Percentiles rank a stretch among this genome's conserved stretches.
Conservation (phyloP, 2,329 filamentous ascomycete species). For the Pestalotiopsis sp. region DNA sequence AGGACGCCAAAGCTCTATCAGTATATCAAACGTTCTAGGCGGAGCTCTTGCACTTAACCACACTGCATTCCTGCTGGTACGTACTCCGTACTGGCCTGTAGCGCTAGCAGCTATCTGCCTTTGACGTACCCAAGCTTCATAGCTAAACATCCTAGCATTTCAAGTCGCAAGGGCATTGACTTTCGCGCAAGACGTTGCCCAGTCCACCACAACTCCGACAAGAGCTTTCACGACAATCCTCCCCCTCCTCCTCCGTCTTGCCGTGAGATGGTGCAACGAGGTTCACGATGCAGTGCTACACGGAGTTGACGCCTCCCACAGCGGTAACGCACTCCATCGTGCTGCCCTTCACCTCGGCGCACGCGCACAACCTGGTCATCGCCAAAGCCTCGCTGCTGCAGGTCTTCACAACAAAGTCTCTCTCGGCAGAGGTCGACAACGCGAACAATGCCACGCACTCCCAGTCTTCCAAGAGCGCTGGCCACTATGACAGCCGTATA, state of each 20-base stretch:
- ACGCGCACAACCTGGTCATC: constrained; percentile 83
- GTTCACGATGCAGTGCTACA: constrained; percentile 88
- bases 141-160: not conserved
- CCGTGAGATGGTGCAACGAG: constrained; percentile 30
- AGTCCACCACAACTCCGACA: not conserved
- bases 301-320: constrained; percentile 90
- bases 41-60: not conserved
- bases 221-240: not conserved
- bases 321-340: constrained; percentile 88
- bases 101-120: not conserved
- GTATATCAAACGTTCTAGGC: not conserved
- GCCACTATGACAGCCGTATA: constrained; percentile 54
- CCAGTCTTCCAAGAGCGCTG: constrained; percentile 43
- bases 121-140: not conserved
- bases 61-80: not conserved
- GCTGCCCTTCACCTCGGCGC: constrained; percentile 75
- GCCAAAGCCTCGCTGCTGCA: constrained; percentile 93
- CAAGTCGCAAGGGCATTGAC: not conserved
- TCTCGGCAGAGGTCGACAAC: constrained; percentile 64
- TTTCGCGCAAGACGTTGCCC: not conserved
- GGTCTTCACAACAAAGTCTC: constrained; percentile 76
- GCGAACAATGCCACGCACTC: constrained; percentile 38
- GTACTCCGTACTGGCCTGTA: not conserved
- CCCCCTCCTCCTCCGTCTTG: not conserved
- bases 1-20: too few species aligned